Conservation (phyloP, 2,329 filamentous ascomycete genomes). For the Arthrobotrys musiformis region DNA sequence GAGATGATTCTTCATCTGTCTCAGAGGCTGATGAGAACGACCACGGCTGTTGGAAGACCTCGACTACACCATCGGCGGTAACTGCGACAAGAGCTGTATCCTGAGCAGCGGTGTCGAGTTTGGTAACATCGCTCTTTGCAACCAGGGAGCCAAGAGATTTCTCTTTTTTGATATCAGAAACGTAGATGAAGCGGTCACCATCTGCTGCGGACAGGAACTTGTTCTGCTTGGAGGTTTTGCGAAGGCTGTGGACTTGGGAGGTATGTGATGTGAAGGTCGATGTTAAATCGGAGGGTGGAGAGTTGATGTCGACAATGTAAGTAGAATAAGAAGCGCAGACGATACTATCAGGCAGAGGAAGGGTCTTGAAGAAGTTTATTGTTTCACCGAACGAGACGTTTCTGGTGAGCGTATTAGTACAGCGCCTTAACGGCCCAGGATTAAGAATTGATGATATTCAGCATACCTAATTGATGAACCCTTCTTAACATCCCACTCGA, state of each 20-base stretch:
- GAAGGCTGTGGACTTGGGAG: slow-evolving; percentile 66
- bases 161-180: slow-evolving; percentile 64
- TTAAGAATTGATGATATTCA: neutral
- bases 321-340: slow-evolving; percentile 67
- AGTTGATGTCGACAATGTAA: slow-evolving; percentile 64
- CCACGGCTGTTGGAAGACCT: slow-evolving; percentile 67
- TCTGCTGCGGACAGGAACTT: slow-evolving; percentile 66
- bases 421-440: neutral
- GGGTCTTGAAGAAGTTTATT: slow-evolving; percentile 64
- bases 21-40: slow-evolving; percentile 62
- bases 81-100: slow-evolving; percentile 65
- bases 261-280: slow-evolving; percentile 66
- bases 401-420: slow-evolving; percentile 16
- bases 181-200: slow-evolving; percentile 66
- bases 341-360: slow-evolving; percentile 60
- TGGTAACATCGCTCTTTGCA: slow-evolving; percentile 64
- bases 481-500: slow-evolving; percentile 67
- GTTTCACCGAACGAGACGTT: slow-evolving; percentile 61
- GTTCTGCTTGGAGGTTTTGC: slow-evolving; percentile 61
- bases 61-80: slow-evolving; percentile 66
- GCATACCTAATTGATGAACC: slow-evolving; percentile 64
- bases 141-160: slow-evolving; percentile 66
- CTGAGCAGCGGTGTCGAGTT: slow-evolving; percentile 57
- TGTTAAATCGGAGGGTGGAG: slow-evolving; percentile 62
- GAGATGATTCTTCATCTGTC: slow-evolving; percentile 36